Base-by-base conservation (phyloP, 768 basidiomycete genomes). In the Jaapia argillacea region DNA sequence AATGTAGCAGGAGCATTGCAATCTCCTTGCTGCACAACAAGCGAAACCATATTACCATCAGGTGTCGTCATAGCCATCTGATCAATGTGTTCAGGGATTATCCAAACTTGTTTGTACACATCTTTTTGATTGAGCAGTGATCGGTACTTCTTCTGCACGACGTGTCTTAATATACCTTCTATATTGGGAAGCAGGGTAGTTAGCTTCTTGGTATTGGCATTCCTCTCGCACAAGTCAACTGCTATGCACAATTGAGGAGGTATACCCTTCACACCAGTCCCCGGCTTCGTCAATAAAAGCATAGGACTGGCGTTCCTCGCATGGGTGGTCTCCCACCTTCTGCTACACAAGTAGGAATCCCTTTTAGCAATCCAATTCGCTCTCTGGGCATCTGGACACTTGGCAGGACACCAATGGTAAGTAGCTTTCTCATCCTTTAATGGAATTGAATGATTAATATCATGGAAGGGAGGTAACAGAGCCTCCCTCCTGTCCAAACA, bases 21-120 rank as follows among this genome's bases (percentile, higher is more conserved):
- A 36, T 63, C 55, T 1, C 60, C 60, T 20, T 55, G 54, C 43
- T 67, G 66, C 43, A 69, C 52, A 0, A 72, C 67, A 0, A 54
- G 45, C 28, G 66, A 68, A 2, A 60, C 61, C 65, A 73, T 71
- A 21, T 60, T 71, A 0, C 71, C 70, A 33, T 54, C 51, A 6
- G 56, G 51, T 1, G 58, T 63, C 1, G 54, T 51, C 35, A 60
- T 55, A 0, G 51, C 44, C 3, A 55, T 59, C 0, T 42, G 41
- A 10, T 24, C 13, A 1, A 60, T 51, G 28, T 59, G 44, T 4
- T 54, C 54, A 0, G 47, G 47, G 4, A 40, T 41, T 2, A 62
- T 47, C 0, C 54, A 47, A 1, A 62, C 54, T 38, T 60, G 59
- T 36, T 62, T 58, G 40, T 59, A 62, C 1, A 56, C 55, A 18